Base-by-base conservation (phyloP, 345 rosid genomes). In the Hevea brasiliensis region DNA sequence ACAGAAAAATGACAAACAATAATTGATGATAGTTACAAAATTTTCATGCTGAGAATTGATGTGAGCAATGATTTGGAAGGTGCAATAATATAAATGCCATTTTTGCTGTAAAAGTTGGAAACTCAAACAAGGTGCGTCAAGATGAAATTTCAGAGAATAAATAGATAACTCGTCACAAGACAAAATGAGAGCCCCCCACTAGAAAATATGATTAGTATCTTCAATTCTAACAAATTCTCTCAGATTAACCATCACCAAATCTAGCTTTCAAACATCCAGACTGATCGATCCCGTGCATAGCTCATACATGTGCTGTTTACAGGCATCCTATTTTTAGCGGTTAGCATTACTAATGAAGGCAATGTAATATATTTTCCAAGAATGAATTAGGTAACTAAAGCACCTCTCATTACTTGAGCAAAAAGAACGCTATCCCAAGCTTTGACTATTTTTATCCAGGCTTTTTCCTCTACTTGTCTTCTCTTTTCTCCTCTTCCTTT, bases 321-420 rank as follows among this genome's bases (percentile, higher is more conserved):
- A 17, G 7, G 20, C 21, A 32, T 23, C 65, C 44, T 7, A 61
- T 17, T 35, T 15, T 4, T 57, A 12, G 1, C 29, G 4, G 4
- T 32, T 32, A 32, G 37, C 21, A 57, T 10, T 23, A 13, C n/a
- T 47, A 24, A 21, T 3, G 42, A 9, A 2, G 26, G 8, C 60
- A 56, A 23, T 21, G 12, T 11, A 42, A 42, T 64, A 64, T 3
- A 42, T 41, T 42, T 23, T n/a, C 51, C 41, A 12, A 23, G 67
- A 64, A 42, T 42, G 32, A 17, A 42, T 64, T 62, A 26, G 21
- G 17, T 42, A 64, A 13, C 67, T 64, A n/a, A 64, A 42, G 51
- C 53, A n/a, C 67, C 32, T 17, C 65, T 32, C 17, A 29, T 61
- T 64, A 41, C 68, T 64, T 64, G 51, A 64, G 51, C 29, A 21